Evolutionary conservation across 805 yeast species (phyloP), one percentile per base, ranked within the genome.

Genomic region (Monosporozyma unispora): DNA sequence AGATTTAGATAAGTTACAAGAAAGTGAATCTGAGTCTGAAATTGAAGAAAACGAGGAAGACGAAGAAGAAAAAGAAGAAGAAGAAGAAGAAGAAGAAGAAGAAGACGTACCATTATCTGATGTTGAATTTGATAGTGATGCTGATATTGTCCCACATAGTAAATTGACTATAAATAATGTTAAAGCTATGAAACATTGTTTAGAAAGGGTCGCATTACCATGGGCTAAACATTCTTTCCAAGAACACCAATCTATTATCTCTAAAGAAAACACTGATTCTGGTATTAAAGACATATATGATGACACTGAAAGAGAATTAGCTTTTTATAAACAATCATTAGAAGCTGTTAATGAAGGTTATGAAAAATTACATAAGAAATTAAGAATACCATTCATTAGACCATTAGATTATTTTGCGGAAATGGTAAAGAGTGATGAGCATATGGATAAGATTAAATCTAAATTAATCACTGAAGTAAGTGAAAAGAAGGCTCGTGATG

Each of bases 351-450:
- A 76, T 47, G 79, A 76, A 57, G 96, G 86, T 23, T 82, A 91
- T 61, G 66, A 75, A 44, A 77, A 78, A 48, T 72, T 86, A 40
- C 70, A 81, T 46, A 81, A 81, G 61, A 21, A 39, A 31, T 76
- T 86, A 56, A 82, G 83, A 62, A 81, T 91, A 29, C 88, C 96
- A 52, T 93, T 93, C 67, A 76, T 95, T 27, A 80, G 99, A 68
- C 99, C 99, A 35, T 72, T 79, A 61, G 99, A 93, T 66, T 93
- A 87, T 68, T 93, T 93, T 71, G 99, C 99, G 18, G 99, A 93
- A 70, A 93, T 93, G 99, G 87, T 89, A 52, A 93, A 93, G 73
- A 83, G 90, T 48, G 99, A 93, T 68, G 96, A 88, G 67, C 99
- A 93, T 69, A 93, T 93, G 99, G 96, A 88, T 63, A 87, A 81